Base-by-base conservation (phyloP, 2,329 filamentous ascomycete species). In the Cryphonectria nitschkei region DNA sequence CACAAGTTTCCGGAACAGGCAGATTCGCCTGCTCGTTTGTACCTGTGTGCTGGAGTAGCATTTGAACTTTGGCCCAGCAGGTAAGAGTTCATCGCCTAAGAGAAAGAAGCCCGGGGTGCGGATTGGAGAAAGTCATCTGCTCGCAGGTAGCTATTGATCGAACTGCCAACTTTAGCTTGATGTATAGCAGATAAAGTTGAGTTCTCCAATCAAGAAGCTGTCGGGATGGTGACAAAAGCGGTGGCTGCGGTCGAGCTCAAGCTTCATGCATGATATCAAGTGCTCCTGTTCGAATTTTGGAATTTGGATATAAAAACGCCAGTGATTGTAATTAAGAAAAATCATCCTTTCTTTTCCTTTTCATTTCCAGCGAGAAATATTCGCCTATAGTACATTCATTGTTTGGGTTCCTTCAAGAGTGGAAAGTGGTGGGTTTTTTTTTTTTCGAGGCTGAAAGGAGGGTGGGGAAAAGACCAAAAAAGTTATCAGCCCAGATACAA, bases 381-480 rank as follows among this genome's bases (percentile, higher is more conserved):
- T 70, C 46, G 46, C 46, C 58, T 67, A 67, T 70, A 37, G 50
- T 67, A 70, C 64, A 70, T 61, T 61, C 39, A 62, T 64, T 46
- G 26, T 70, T 64, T 61, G 62, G 26, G 58, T 66, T 60, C 64
- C 67, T 69, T 39, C 41, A 8, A 56, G 68, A 70, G 68, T 54
- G 68, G 70, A 74, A 69, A 11, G 11, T 39, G 9, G 9, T 29
- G n/a, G n/a, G n/a, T 66, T 39, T 60, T 63, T 22, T 70, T 67
- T 65, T 66, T 50, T 13, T 19, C 2, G 4, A 39, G 34, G 50
- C 70, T 34, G 37, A 58, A 50, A 56, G n/a, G 46, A 13, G 37
- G 34, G 34, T 34, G 34, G 34, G 34, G 34, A 34, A 34, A 34
- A 39, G 37, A 26, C 26, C 26, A 39, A 16, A 22, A 22, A 32